A percentile compares a stretch with the other conserved stretches of the same genome.
Conservation (phyloP, 2,329 filamentous ascomycete species). For the Mariannaea elegans region DNA sequence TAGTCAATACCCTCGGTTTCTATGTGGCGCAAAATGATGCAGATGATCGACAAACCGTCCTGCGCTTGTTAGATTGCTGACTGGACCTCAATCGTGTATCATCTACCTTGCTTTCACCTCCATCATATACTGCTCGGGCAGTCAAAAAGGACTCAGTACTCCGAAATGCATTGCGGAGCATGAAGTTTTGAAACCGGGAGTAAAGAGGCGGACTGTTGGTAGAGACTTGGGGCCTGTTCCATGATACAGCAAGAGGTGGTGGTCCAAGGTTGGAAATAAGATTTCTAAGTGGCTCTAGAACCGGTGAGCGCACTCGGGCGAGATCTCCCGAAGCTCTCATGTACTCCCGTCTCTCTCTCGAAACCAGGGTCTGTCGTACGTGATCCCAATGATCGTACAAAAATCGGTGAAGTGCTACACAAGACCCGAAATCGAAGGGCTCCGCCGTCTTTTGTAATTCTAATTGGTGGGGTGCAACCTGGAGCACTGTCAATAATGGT, state of each 20-base stretch:
- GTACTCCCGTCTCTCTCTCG: constrained; percentile 66
- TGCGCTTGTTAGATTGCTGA: constrained; percentile 39
- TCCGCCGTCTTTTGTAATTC: constrained; percentile 55
- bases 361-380: constrained; percentile 69
- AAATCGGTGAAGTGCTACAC: constrained; percentile 73
- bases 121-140: constrained; percentile 73
- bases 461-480: constrained; percentile 59
- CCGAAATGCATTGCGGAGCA: constrained; percentile 74
- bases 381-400: constrained; percentile 78
- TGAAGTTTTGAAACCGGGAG: constrained; percentile 76
- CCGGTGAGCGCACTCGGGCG: constrained; percentile 60
- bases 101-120: constrained; percentile 72
- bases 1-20: constrained; percentile 72
- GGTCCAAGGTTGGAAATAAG: constrained; percentile 74
- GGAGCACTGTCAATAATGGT: constrained; percentile 2
- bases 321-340: constrained; percentile 64
- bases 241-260: constrained; percentile 73
- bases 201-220: constrained; percentile 70
- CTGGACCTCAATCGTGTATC: neutral
- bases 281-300: constrained; percentile 67
- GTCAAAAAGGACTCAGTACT: constrained; percentile 72
- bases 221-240: constrained; percentile 74
- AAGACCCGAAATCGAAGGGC: constrained; percentile 75
- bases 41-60: constrained; percentile 75
- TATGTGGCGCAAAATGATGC: constrained; percentile 73